phyloP scores from a whole-genome alignment of 441 rosid species.

The Erodium texanum region DNA sequence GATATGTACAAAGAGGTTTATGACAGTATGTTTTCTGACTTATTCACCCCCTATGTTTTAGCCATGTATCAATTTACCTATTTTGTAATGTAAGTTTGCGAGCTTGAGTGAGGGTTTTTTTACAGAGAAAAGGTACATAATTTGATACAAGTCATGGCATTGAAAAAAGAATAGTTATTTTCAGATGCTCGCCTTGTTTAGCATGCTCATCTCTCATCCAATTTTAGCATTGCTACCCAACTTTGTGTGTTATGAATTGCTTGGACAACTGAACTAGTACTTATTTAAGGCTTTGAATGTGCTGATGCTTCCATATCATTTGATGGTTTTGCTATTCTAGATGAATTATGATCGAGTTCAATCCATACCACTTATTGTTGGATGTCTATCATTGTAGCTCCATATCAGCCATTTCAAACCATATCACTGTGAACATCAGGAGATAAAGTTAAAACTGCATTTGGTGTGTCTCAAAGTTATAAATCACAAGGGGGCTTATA shows the following conservation, averaged over 20 bases:
- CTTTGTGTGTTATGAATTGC: background rate
- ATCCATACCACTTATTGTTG: background rate
- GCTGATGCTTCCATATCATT: background rate
- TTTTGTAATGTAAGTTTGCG: background rate
- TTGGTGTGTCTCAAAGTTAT: background rate
- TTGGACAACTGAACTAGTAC: background rate
- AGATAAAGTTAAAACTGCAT: background rate
- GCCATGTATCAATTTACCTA: background rate
- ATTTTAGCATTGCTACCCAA: background rate
- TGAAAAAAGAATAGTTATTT: background rate
- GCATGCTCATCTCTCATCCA: background rate
- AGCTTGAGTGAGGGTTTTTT: background rate
- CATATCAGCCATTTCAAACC: background rate
- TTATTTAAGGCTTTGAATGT: background rate
- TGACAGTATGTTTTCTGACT: conserved; percentile 50
- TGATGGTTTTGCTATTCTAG: background rate
- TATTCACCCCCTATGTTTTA: background rate
- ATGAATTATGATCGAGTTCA: background rate
- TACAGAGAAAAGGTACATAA: background rate
- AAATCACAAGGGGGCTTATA: background rate
- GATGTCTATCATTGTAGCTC: background rate
- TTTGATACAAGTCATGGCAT: background rate
- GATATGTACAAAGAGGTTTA: conserved; percentile 87
- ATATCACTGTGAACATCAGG: background rate
- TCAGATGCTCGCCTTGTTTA: background rate